Evolutionary conservation across 139 green algal genomes (phyloP), one percentile per base, ranked within the genome.

Genomic region (Coccomyxa sp.): DNA sequence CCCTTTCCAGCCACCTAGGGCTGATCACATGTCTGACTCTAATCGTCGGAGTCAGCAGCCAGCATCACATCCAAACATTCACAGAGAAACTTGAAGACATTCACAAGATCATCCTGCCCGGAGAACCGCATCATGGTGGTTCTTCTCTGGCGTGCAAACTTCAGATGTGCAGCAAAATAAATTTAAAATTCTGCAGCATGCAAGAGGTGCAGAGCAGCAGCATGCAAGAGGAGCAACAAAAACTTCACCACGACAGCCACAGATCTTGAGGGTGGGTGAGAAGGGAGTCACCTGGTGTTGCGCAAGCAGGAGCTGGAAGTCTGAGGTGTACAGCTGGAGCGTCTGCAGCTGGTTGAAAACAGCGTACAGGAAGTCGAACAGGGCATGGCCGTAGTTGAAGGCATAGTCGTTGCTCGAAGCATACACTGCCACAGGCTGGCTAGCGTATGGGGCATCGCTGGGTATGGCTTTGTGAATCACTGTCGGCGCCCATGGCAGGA

Each of bases 281-380:
- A 51, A 11, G 38, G 38, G 38, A 16, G 14, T 4, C 1, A 78
- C 80, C 80, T 83, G 80, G 63, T 83, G 80, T 12, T 78, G 13
- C 3, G 60, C 80, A 21, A 83, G 66, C 18, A 83, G 28, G 13
- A 83, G 30, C 80, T 83, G 80, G 16, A 51, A 51, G 38, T 83
- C 66, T 67, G 60, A 28, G 21, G 71, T 51, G 66, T 83, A 83
- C 28, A 79, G 21, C n/a, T 66, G 30, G 14, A 78, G 66, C 66
- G 77, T 23, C 27, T 67, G 28, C 30, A 83, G 80, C 11, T 31
- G 57, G 31, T 83, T 83, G 66, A 79, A 83, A 11, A 83, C 80
- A 51, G 80, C 63, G 13, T 78, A 78, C 13, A 83, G 80, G 31
- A 83, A 83, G 80, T 83, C 80, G 67, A 83, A 83, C 15, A 83